Evolutionary conservation across 163 green algal genomes (phyloP).

Genomic region (Picocystis sp.): DNA sequence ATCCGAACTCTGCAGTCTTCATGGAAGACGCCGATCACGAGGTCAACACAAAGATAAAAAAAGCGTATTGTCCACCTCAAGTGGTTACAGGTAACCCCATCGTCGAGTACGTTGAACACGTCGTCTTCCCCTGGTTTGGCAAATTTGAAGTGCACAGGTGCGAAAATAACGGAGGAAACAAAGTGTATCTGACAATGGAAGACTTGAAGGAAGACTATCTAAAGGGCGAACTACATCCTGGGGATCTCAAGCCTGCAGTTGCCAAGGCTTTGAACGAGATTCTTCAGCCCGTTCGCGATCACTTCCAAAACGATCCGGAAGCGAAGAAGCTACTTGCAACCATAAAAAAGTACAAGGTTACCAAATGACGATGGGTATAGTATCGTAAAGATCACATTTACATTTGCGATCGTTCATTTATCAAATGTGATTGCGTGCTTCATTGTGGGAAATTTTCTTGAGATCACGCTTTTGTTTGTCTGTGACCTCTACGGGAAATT

Average conservation of each 20-base stretch:
- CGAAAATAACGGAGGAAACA: constrained; percentile 62
- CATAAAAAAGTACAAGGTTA: constrained; percentile 38
- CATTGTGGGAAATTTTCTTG: no score
- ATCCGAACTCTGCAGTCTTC: constrained; percentile 94
- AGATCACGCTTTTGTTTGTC: constrained; percentile 23
- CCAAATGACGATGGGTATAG: constrained; percentile 15
- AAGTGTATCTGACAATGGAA: constrained; percentile 51
- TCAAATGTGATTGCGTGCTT: no score
- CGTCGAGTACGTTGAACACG: constrained; percentile 77
- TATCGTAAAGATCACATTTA: no score
- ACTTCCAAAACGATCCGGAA: constrained; percentile 79
- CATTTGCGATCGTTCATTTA: no score
- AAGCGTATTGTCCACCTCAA: constrained; percentile 88
- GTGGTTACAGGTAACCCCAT: constrained; percentile 77
- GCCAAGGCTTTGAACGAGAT: constrained; percentile 70
- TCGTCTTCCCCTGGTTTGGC: constrained; percentile 78
- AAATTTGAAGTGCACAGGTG: constrained; percentile 55
- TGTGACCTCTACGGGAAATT: constrained; percentile 39
- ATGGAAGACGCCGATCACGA: constrained; percentile 59
- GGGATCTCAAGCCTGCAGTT: constrained; percentile 76
- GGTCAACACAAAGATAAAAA: constrained; percentile 96
- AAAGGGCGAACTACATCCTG: constrained; percentile 43
- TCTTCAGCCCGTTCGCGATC: constrained; percentile 78
- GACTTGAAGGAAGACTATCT: constrained; percentile 70
- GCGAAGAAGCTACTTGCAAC: constrained; percentile 78